Percentiles rank a stretch among this genome's conserved stretches.
phyloP scores from a whole-genome alignment of 1,284 basidiomycete species.

The Leccinum variabile region DNA sequence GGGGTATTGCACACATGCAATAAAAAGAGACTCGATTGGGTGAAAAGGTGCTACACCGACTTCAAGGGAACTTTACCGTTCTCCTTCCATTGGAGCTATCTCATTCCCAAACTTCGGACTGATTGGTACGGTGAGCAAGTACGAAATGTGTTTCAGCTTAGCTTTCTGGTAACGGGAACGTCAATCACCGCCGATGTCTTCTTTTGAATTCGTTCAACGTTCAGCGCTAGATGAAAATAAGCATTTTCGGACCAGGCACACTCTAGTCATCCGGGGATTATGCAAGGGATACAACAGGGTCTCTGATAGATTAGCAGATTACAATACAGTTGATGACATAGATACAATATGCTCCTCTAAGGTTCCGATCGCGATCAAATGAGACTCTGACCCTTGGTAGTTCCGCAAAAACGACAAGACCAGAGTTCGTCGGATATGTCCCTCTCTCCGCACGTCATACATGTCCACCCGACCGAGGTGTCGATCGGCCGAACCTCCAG shows the following conservation, averaged over 20 bases:
- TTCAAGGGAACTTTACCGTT: not conserved
- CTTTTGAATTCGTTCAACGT: too few relatives aligned
- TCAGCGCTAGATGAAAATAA: too few relatives aligned
- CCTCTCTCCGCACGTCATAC: constrained; percentile 62
- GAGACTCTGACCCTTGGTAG: constrained; percentile 50
- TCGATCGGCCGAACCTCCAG: constrained; percentile 46
- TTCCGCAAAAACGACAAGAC: constrained; percentile 74
- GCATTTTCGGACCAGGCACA: too few relatives aligned
- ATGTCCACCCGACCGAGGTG: constrained; percentile 57
- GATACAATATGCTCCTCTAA: constrained; percentile 11
- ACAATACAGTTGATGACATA: not conserved
- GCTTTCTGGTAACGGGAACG: too few relatives aligned
- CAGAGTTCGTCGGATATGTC: constrained; percentile 67
- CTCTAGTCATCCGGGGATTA: too few relatives aligned
- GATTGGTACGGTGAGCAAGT: not conserved
- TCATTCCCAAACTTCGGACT: too few relatives aligned
- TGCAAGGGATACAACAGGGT: not conserved
- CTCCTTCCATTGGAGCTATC: too few relatives aligned
- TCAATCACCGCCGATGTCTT: too few relatives aligned
- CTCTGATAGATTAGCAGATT: constrained; percentile 14
- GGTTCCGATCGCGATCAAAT: constrained; percentile 29
- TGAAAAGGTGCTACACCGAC: not conserved
- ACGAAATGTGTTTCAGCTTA: too few relatives aligned
- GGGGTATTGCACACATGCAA: too few relatives aligned
- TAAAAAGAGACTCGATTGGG: not conserved